Evolutionary conservation across 495 filamentous ascomycete genomes (phyloP).

Genomic region (Pseudoneurospora amorphoporcata): DNA sequence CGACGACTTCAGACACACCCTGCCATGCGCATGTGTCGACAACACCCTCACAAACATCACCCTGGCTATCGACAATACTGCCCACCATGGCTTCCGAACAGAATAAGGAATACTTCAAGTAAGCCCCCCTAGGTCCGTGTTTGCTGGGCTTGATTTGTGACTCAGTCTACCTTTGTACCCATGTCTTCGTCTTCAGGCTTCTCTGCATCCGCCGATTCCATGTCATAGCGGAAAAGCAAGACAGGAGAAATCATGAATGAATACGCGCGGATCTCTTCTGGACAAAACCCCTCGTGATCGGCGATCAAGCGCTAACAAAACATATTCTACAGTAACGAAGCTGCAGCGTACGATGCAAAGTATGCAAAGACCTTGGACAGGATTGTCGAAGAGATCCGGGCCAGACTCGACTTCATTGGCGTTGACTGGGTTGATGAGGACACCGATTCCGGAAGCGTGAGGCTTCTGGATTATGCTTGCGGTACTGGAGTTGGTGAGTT

Average conservation of each 20-base stretch:
- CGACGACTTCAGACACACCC: not conserved
- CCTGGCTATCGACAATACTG: not conserved
- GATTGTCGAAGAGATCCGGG: conserved; percentile 38
- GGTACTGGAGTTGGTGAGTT: conserved; percentile 50
- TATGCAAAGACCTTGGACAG: conserved; percentile 28
- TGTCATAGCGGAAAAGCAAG: not conserved
- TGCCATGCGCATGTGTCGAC: not conserved
- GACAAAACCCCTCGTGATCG: not conserved
- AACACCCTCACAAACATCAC: not conserved
- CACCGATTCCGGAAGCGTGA: conserved; percentile 30
- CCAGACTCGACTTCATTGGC: conserved; percentile 51
- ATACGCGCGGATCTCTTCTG: not conserved
- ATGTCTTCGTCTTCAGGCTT: not conserved
- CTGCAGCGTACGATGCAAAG: conserved; percentile 30
- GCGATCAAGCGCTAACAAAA: not conserved
- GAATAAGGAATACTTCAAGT: conserved; percentile 40
- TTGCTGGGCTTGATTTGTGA: not conserved
- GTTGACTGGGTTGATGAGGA: conserved; percentile 39
- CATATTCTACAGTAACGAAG: conserved; percentile 22
- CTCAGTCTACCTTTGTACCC: not conserved
- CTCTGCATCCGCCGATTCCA: not conserved
- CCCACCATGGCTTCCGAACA: conserved; percentile 14
- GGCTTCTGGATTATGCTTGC: conserved; percentile 66
- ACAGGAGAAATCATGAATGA: not conserved
- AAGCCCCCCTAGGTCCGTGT: conserved; percentile 8